phyloP scores from a whole-genome alignment of 2,329 filamentous ascomycete species.

The Zymoseptoria ardabiliae region DNA sequence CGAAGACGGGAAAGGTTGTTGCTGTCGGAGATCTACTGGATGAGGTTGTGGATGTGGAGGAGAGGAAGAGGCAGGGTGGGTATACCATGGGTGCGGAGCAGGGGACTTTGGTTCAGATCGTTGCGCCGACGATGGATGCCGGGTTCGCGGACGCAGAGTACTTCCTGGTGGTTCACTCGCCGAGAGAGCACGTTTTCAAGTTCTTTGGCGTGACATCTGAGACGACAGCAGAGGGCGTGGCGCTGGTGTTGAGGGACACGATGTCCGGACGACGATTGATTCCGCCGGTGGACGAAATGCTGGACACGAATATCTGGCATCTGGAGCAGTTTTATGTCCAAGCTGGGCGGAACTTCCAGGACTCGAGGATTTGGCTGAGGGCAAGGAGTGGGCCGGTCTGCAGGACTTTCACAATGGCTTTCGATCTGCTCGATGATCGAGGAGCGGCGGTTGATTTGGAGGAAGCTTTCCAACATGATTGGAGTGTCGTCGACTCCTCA shows the following conservation, averaged over 20 bases:
- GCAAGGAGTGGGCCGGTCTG: slow-evolving; percentile 50
- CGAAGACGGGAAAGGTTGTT: slow-evolving; percentile 69
- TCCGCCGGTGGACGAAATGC: slow-evolving; percentile 50
- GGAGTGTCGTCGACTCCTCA: slow-evolving; percentile 39
- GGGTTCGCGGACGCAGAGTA: slow-evolving; percentile 32
- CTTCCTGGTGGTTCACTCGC: slow-evolving; percentile 75
- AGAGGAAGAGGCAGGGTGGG: slow-evolving; percentile 41
- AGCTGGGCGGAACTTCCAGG: slow-evolving; percentile 33
- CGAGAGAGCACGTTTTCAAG: slow-evolving; percentile 85
- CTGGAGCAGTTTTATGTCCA: slow-evolving; percentile 42
- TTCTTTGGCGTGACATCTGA: slow-evolving; percentile 66
- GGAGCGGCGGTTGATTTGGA: slow-evolving; percentile 49
- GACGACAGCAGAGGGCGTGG: slow-evolving; percentile 11
- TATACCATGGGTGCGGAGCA: slow-evolving; percentile 75
- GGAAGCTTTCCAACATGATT: slow-evolving; percentile 56
- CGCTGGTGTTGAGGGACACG: slow-evolving; percentile 12
- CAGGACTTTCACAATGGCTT: slow-evolving; percentile 64
- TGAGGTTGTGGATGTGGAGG: slow-evolving; percentile 40
- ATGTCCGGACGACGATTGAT: slow-evolving; percentile 58
- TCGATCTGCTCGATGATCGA: slow-evolving; percentile 58
- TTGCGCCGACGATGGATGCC: slow-evolving; percentile 41
- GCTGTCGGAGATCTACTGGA: slow-evolving; percentile 72
- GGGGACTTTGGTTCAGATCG: slow-evolving; percentile 65
- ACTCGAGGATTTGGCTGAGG: slow-evolving; percentile 41
- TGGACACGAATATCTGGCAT: slow-evolving; percentile 46